Percentiles rank a stretch among this genome's conserved stretches.
These are phyloP conservation scores for Melocanna baccifera DNA, from an alignment of 176 grass and related monocot species.

Conservation along the genomic window DNA sequence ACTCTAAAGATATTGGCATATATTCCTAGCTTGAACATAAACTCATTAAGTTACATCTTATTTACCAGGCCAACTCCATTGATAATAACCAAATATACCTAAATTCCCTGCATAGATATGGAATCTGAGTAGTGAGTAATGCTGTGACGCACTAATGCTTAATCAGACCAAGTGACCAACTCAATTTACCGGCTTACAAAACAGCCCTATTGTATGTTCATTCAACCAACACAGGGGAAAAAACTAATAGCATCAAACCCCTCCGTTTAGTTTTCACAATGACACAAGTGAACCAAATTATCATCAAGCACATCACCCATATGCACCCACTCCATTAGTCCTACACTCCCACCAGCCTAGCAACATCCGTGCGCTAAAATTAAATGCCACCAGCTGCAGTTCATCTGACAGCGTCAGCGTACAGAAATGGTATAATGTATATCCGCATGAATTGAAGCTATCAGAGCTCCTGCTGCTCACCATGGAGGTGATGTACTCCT, in stretches of 20 bases:
- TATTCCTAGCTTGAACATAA: not conserved
- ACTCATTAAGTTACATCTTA: not conserved
- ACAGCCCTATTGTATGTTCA: not conserved
- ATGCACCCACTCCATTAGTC: not conserved
- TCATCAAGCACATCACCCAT: not conserved
- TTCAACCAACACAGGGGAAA: not conserved
- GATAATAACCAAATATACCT: not conserved
- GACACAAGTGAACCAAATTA: not conserved
- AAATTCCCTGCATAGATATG: not conserved
- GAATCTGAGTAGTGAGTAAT: not conserved
- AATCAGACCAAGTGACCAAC: not conserved
- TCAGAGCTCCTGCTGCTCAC: slow-evolving; percentile 53
- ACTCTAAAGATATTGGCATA: not conserved
- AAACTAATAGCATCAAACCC: not conserved
- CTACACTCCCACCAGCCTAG: not conserved
- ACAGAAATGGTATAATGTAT: not conserved
- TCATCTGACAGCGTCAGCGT: not conserved
- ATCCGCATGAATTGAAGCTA: not conserved
- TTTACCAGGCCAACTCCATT: not conserved
- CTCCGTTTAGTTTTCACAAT: not conserved
- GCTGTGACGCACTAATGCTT: not conserved
- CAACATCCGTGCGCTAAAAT: not conserved
- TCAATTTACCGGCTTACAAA: not conserved
- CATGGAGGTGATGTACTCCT: slow-evolving; percentile 71
- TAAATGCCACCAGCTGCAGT: not conserved